Evolutionary conservation across 1,284 basidiomycete species (phyloP).

Genomic region (Rhodotorula sp.): DNA sequence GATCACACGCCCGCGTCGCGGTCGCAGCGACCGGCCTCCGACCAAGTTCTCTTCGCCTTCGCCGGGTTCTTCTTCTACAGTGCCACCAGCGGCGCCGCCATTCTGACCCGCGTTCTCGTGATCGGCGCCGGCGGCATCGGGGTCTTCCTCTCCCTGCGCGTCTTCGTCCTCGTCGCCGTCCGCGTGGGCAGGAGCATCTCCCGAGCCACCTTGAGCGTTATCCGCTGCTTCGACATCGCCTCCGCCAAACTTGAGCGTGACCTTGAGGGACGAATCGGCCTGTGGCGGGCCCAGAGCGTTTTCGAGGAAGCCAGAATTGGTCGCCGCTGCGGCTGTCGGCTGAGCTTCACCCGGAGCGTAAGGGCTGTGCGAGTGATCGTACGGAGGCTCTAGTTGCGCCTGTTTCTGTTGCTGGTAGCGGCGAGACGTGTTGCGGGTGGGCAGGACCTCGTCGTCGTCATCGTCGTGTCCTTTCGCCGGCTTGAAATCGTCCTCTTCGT

Average conservation of each 20-base stretch:
- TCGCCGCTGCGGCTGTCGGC: not conserved
- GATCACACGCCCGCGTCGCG: not conserved
- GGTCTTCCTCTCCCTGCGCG: not conserved
- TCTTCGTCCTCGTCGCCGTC: conserved; percentile 5
- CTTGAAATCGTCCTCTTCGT: conserved; percentile 49
- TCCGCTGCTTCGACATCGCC: not conserved
- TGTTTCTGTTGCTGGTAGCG: not conserved
- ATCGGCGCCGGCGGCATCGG: not conserved
- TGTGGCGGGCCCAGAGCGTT: not conserved
- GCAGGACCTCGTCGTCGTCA: conserved; percentile 1
- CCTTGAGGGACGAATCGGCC: not conserved
- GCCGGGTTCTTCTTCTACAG: not conserved
- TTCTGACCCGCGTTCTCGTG: not conserved
- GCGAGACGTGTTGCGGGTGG: conserved; percentile 3
- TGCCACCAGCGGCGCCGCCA: not conserved
- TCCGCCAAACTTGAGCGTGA: conserved; percentile 4
- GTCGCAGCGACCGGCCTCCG: conserved; percentile 4
- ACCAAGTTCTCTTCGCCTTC: not conserved
- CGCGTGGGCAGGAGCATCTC: not conserved
- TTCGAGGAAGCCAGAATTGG: not conserved
- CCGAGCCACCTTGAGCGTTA: not conserved
- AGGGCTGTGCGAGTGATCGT: not conserved
- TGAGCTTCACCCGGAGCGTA: not conserved
- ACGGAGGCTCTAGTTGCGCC: not conserved
- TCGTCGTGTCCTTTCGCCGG: conserved; percentile 54